These are phyloP conservation scores for Chalaropsis thielavioides DNA, from an alignment of 2,329 filamentous ascomycete genomes.

Conservation along the genomic window DNA sequence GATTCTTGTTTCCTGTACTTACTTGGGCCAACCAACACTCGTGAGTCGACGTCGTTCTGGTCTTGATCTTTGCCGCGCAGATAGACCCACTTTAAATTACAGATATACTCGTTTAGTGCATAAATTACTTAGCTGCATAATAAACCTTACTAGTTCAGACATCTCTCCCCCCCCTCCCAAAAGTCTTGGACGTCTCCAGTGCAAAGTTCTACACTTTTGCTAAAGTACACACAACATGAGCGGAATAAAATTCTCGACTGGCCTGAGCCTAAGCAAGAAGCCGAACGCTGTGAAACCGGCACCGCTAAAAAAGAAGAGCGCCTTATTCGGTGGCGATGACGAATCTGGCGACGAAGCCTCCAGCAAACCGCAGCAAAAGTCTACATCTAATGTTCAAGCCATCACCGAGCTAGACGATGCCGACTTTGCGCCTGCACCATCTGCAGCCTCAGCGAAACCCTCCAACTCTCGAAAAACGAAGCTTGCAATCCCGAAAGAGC, in stretches of 20 bases:
- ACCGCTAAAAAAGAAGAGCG: conserved; percentile 38
- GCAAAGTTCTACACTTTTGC: not conserved
- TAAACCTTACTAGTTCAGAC: not conserved
- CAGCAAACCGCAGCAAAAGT: conserved; percentile 31
- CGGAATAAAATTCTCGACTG: conserved; percentile 37
- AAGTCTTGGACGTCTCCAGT: not conserved
- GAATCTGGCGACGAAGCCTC: conserved; percentile 39
- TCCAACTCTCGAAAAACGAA: conserved; percentile 23
- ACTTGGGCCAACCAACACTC: too few species aligned
- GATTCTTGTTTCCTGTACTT: conserved; percentile 3
- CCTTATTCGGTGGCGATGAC: conserved; percentile 44
- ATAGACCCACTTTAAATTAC: not conserved
- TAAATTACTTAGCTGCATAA: not conserved
- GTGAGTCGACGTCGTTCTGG: not conserved
- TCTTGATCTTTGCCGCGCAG: not conserved
- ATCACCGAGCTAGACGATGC: conserved; percentile 45
- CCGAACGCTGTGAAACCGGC: conserved; percentile 34
- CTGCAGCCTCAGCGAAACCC: conserved; percentile 15
- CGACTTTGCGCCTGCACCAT: conserved; percentile 9
- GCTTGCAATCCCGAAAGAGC: not conserved
- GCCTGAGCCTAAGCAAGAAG: conserved; percentile 49
- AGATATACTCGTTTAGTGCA: not conserved
- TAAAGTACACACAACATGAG: conserved; percentile 27
- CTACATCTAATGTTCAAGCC: conserved; percentile 30
- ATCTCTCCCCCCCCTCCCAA: not conserved